A percentile compares a stretch with the other conserved stretches of the same genome.
phyloP scores from a whole-genome alignment of 176 grass and related monocot species.

The Olyra latifolia region DNA sequence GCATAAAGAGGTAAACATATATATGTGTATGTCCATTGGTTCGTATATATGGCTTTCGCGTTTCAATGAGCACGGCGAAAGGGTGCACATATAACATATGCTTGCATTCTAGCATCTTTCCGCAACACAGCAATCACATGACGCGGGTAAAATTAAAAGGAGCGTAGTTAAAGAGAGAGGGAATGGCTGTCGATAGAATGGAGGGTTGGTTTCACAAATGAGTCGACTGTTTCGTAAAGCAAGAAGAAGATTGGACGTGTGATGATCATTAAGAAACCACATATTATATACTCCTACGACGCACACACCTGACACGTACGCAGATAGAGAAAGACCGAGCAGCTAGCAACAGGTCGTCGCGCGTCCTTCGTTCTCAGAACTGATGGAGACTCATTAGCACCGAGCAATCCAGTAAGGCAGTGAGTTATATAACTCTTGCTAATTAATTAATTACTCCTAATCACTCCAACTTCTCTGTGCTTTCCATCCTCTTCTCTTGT shows the following conservation, averaged over 20 bases:
- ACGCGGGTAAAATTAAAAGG: background rate
- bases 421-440: background rate
- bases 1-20: background rate
- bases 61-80: background rate
- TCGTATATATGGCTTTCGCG: background rate
- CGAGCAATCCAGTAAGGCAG: background rate
- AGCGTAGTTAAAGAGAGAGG: background rate
- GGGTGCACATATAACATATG: background rate
- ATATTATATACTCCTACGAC: background rate
- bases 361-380: background rate
- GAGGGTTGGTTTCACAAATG: background rate
- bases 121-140: background rate
- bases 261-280: background rate
- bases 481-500: background rate
- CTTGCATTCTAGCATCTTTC: background rate
- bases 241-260: background rate
- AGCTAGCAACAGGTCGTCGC: background rate
- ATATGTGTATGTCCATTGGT: too few species aligned
- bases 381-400: background rate
- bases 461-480: background rate
- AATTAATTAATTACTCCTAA: background rate
- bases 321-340: slow-evolving; percentile 9
- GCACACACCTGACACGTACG: background rate
- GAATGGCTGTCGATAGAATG: background rate
- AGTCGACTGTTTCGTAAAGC: background rate